Conservation (phyloP, 2,329 filamentous ascomycete species). For the Scedosporium apiospermum region DNA sequence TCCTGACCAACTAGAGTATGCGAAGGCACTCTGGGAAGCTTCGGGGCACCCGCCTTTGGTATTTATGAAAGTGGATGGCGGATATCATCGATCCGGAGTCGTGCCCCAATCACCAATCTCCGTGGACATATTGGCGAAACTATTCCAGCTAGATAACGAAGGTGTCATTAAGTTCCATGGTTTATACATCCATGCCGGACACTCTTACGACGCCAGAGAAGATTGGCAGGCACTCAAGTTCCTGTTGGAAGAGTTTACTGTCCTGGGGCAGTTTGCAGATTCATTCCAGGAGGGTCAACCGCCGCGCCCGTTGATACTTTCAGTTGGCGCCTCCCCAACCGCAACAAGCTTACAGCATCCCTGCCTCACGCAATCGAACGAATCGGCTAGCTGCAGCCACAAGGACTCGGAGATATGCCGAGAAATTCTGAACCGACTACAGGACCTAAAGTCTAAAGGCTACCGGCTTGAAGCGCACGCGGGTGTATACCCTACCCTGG, state of each 20-base stretch:
- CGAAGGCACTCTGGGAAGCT: slow-evolving; percentile 30
- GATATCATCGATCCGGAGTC: slow-evolving; percentile 62
- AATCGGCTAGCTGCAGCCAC: background rate
- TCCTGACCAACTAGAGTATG: slow-evolving; percentile 43
- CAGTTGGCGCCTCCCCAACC: slow-evolving; percentile 70
- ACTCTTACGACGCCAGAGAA: slow-evolving; percentile 54
- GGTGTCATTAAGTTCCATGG: slow-evolving; percentile 42
- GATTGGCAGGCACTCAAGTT: slow-evolving; percentile 47
- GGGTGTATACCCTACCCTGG: slow-evolving; percentile 65
- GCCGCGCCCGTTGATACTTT: slow-evolving; percentile 39
- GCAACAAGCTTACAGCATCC: slow-evolving; percentile 55
- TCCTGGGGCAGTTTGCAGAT: slow-evolving; percentile 36
- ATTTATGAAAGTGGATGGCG: slow-evolving; percentile 68
- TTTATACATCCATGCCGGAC: slow-evolving; percentile 64
- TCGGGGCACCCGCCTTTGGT: slow-evolving; percentile 41
- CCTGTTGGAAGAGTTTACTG: slow-evolving; percentile 50
- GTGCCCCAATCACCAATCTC: slow-evolving; percentile 37
- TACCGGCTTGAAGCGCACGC: slow-evolving; percentile 61
- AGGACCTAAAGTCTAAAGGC: slow-evolving; percentile 23
- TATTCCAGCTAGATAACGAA: slow-evolving; percentile 31
- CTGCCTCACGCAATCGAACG: slow-evolving; percentile 14
- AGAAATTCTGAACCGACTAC: slow-evolving; percentile 28
- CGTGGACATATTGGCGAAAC: slow-evolving; percentile 31
- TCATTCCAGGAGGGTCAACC: slow-evolving; percentile 22
- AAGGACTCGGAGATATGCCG: background rate